phyloP scores from a whole-genome alignment of 2,329 filamentous ascomycete species.

The Lithohypha guttulata region DNA sequence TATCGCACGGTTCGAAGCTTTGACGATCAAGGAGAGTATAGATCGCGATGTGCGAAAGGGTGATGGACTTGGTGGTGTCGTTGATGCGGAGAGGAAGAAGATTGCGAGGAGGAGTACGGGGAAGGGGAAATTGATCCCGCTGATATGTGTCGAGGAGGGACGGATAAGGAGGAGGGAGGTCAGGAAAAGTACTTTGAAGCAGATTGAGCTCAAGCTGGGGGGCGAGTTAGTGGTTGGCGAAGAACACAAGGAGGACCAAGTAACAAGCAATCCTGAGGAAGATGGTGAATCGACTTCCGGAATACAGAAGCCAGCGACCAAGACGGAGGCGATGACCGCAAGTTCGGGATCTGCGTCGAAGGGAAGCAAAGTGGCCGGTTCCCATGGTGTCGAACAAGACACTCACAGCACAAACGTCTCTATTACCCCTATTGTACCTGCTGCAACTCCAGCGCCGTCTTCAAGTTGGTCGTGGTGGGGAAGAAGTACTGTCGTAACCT shows the following conservation, averaged over 20 bases:
- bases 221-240: neutral
- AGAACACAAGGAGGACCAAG: too few species aligned
- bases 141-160: slow-evolving; percentile 7
- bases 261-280: too few species aligned
- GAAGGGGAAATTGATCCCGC: slow-evolving; percentile 3
- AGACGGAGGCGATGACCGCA: slow-evolving; percentile 1
- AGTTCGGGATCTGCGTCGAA: neutral
- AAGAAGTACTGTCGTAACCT: neutral
- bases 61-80: slow-evolving; percentile 1
- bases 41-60: neutral
- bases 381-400: neutral
- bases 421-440: neutral
- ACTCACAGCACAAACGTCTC: neutral
- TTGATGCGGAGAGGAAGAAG: neutral
- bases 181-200: neutral
- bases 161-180: neutral
- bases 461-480: slow-evolving; percentile 1
- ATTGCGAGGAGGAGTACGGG: neutral
- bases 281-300: too few species aligned
- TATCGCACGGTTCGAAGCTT: slow-evolving; percentile 9
- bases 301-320: too few species aligned
- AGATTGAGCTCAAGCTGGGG: neutral
- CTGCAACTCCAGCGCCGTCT: neutral
- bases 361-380: neutral
- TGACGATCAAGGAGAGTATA: slow-evolving; percentile 4